Conservation (phyloP, 805 yeast species). For the Saccharomycopsis babjevae region DNA sequence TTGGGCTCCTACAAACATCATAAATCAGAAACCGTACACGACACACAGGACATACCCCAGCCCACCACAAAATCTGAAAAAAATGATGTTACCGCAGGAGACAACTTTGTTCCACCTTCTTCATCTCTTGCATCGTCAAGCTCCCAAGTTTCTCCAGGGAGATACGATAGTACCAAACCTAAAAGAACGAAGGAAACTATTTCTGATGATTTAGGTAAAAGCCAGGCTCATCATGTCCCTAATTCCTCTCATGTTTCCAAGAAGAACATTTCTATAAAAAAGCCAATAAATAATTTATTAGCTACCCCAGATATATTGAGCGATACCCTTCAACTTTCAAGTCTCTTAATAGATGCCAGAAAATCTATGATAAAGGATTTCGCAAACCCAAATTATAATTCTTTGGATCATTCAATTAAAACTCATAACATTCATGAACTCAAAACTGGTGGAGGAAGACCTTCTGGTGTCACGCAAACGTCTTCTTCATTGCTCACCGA, state of each 20-base stretch:
- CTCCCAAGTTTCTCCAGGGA: background rate
- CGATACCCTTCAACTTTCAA: constrained; percentile 11
- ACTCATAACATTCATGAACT: constrained; percentile 14
- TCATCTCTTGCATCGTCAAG: background rate
- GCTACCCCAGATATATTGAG: constrained; percentile 5
- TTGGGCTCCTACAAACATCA: background rate
- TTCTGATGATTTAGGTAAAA: too few relatives aligned
- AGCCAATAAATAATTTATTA: background rate
- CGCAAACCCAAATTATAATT: constrained; percentile 15
- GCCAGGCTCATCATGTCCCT: background rate
- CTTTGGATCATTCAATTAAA: constrained; percentile 8
- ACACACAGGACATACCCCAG: background rate
- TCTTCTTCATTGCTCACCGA: background rate
- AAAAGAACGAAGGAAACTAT: background rate
- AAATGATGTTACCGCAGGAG: background rate
- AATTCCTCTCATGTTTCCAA: background rate
- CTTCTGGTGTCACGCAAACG: background rate
- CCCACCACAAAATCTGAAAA: background rate
- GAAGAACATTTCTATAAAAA: background rate
- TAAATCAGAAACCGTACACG: background rate
- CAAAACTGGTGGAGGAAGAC: background rate
- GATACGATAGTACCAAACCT: background rate
- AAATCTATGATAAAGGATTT: constrained; percentile 12
- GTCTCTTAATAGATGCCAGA: constrained; percentile 4
- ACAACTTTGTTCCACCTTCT: background rate